Conservation (phyloP, 2,329 filamentous ascomycete species). For the Fusarium bactridioides region DNA sequence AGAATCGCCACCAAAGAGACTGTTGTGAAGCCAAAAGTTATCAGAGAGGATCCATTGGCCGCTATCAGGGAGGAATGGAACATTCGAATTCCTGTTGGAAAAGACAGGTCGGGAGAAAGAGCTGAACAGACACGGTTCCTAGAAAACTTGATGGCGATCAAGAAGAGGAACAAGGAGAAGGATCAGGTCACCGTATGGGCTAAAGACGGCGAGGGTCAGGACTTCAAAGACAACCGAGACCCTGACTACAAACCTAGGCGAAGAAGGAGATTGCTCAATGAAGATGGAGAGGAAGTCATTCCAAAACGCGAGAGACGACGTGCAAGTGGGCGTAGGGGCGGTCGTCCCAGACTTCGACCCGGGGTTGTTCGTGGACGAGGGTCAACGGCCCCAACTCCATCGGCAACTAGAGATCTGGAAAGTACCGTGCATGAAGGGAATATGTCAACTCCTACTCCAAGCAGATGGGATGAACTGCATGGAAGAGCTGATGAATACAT, state of each 20-base stretch:
- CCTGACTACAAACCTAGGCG: conserved; percentile 50
- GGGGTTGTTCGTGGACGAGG: conserved; percentile 26
- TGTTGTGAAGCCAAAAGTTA: conserved; percentile 59
- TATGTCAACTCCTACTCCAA: conserved; percentile 48
- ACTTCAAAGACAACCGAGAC: conserved; percentile 52
- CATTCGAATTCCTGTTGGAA: conserved; percentile 55
- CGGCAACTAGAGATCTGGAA: conserved; percentile 17
- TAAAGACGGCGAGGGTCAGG: conserved; percentile 51
- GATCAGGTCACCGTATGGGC: conserved; percentile 71
- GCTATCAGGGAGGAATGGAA: conserved; percentile 54
- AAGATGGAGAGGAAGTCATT: conserved; percentile 39
- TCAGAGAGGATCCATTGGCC: conserved; percentile 46
- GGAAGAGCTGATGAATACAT: conserved; percentile 37
- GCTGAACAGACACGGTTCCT: conserved; percentile 65
- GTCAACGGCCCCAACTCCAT: background rate
- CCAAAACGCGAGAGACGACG: conserved; percentile 30
- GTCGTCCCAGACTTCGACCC: conserved; percentile 34
- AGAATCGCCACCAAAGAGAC: conserved; percentile 74
- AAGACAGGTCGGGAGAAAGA: conserved; percentile 57
- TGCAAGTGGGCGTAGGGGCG: conserved; percentile 26
- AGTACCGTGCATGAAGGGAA: conserved; percentile 16
- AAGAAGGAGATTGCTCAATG: conserved; percentile 39
- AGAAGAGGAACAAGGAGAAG: conserved; percentile 68
- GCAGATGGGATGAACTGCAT: conserved; percentile 46
- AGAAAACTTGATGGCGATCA: conserved; percentile 70